phyloP scores from a whole-genome alignment of 768 basidiomycete species.

The Kwoniella bestiolae region DNA sequence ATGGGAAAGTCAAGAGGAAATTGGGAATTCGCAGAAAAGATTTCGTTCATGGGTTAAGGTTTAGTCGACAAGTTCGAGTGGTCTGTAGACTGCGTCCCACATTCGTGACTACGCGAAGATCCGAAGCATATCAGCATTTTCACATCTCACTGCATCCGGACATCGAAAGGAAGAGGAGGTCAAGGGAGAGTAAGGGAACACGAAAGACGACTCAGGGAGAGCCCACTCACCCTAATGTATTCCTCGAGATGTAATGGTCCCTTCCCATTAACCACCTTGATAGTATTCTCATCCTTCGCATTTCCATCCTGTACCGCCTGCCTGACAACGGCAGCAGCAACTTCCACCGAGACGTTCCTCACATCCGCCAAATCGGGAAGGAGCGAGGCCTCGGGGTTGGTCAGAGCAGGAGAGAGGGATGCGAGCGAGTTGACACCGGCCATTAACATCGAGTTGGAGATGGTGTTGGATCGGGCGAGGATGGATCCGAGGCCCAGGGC shows the following conservation, averaged over 20 bases:
- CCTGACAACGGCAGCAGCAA: constrained; percentile 79
- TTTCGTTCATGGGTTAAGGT: neutral
- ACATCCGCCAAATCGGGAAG: constrained; percentile 79
- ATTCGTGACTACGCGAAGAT: constrained; percentile 43
- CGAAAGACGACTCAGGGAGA: too few relatives aligned
- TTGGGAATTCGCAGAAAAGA: too few relatives aligned
- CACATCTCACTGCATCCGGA: neutral
- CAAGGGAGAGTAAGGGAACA: too few relatives aligned
- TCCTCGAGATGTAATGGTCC: constrained; percentile 46
- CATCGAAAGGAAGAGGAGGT: neutral
- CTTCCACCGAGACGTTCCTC: constrained; percentile 71
- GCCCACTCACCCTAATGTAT: constrained; percentile 63
- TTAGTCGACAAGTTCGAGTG: constrained; percentile 43
- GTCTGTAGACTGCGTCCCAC: constrained; percentile 69
- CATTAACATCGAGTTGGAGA: constrained; percentile 84
- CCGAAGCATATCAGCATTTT: neutral
- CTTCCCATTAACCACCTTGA: constrained; percentile 50
- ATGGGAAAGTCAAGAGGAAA: too few relatives aligned
- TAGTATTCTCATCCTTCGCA: constrained; percentile 59
- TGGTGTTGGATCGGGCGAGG: constrained; percentile 66
- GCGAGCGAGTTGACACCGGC: constrained; percentile 79
- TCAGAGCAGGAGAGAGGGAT: constrained; percentile 72
- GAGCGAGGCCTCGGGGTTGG: constrained; percentile 71
- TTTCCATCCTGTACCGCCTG: constrained; percentile 76
- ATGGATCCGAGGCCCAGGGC: constrained; percentile 83